These are phyloP conservation scores for Aspergillus ochraceus DNA, from an alignment of 2,329 filamentous ascomycete genomes.

Conservation along the genomic window DNA sequence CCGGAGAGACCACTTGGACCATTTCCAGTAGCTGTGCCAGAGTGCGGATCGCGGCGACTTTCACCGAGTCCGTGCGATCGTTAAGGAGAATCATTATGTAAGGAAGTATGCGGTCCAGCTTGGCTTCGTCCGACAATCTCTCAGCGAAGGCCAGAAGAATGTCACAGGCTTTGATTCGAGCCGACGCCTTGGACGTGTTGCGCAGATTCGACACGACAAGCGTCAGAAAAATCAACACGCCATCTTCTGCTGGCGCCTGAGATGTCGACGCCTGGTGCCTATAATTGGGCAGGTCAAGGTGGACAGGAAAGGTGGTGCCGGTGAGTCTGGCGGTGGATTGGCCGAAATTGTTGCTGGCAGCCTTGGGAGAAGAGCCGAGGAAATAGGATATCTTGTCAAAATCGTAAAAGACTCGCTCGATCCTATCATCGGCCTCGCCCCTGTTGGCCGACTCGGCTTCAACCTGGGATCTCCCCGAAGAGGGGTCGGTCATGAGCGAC, in stretches of 20 bases:
- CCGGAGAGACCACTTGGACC: conserved; percentile 80
- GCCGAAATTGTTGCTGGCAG: conserved; percentile 35
- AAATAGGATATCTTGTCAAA: conserved; percentile 98
- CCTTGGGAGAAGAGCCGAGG: conserved; percentile 68
- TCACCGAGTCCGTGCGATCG: conserved; percentile 80
- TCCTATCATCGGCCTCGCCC: conserved; percentile 87
- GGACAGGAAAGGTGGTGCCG: conserved; percentile 62
- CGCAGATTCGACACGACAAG: conserved; percentile 84
- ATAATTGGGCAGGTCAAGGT: conserved; percentile 83
- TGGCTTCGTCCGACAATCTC: conserved; percentile 88
- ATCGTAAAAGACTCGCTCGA: conserved; percentile 88
- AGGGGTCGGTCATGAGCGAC: conserved; percentile 89
- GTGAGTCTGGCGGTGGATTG: conserved; percentile 34
- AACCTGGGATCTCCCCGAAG: conserved; percentile 71
- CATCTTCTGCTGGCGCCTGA: conserved; percentile 73
- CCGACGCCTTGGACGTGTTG: conserved; percentile 85
- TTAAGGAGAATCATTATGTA: conserved; percentile 81
- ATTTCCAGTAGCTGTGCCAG: conserved; percentile 86
- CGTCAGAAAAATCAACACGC: conserved; percentile 87
- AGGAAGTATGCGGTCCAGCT: conserved; percentile 87
- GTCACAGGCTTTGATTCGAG: conserved; percentile 85
- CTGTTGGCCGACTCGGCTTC: conserved; percentile 70
- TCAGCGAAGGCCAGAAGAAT: conserved; percentile 89
- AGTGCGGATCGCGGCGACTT: conserved; percentile 79
- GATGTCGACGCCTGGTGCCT: conserved; percentile 66